Evolutionary conservation across 2,329 filamentous ascomycete species (phyloP).

Genomic region (Cladosporium phlei): DNA sequence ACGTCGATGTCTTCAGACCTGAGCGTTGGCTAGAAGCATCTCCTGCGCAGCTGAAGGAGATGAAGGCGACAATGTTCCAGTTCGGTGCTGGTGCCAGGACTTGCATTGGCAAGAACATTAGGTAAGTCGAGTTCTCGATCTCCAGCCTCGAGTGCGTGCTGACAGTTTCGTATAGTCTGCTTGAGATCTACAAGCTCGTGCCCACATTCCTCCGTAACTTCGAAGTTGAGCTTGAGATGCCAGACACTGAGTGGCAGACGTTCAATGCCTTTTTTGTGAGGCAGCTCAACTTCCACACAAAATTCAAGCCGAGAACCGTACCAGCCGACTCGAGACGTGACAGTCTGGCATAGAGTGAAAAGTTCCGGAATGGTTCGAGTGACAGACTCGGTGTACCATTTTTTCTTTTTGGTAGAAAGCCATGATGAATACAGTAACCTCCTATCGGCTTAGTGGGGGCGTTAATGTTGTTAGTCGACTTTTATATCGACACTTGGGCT

Average conservation of each 20-base stretch:
- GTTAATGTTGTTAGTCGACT: constrained; percentile 8
- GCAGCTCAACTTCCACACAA: constrained; percentile 42
- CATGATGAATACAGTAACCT: no score
- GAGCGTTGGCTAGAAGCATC: constrained; percentile 60
- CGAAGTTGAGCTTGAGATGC: constrained; percentile 47
- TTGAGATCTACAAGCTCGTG: constrained; percentile 50
- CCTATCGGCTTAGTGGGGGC: constrained; percentile 3
- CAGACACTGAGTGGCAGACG: constrained; percentile 41
- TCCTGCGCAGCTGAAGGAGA: constrained; percentile 56
- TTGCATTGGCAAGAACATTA: constrained; percentile 57
- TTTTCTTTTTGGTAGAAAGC: background rate
- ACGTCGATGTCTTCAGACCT: constrained; percentile 62
- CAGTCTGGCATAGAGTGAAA: constrained; percentile 3
- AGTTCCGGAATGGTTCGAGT: background rate
- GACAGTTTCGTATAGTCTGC: constrained; percentile 27
- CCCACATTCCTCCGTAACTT: constrained; percentile 60
- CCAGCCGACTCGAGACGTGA: constrained; percentile 12
- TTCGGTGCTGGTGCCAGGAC: constrained; percentile 68
- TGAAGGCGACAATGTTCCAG: constrained; percentile 67
- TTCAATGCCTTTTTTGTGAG: constrained; percentile 53
- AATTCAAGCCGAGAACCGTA: constrained; percentile 34
- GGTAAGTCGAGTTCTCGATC: constrained; percentile 2
- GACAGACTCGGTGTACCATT: background rate
- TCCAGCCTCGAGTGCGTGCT: background rate
- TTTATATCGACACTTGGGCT: constrained; percentile 47